Base-by-base conservation (phyloP, 2,329 filamentous ascomycete species). In the Calonectria montana region DNA sequence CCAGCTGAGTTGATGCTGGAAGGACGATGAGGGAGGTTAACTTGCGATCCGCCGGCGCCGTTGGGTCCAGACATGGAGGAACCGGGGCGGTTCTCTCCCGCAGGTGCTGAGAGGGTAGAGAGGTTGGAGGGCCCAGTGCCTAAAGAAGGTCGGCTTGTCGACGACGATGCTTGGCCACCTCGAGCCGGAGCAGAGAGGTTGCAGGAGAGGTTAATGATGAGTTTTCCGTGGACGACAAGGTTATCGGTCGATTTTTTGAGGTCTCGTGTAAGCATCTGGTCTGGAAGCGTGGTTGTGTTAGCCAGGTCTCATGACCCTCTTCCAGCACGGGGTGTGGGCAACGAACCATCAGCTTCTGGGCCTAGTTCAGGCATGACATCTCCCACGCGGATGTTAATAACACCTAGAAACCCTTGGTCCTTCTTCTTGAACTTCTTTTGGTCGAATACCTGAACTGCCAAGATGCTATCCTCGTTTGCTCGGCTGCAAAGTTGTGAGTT, bases 341-440 rank as follows among this genome's bases (percentile, higher is more conserved):
- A 87, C 89, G 81, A 89, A 98, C 97, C 96, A 87, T 98, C 97
- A 75, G 95, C 94, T 70, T 96, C 95, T 70, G 94, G 91, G 74
- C 94, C 93, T 76, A 99, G 87, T 82, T 98, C 96, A 31, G 82
- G 81, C 78, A 99, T 95, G 45, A 97, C 94, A 88, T 97, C 96
- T 79, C 97, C 97, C 77, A 99, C 93, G 71, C 96, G 93, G 79
- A 99, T 94, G 83, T 99, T 99, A 81, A 99, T 98, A 67, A 99
- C 97, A 70, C 97, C 97, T 8, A 99, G 89, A 82, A 99, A 99
- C 10, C 97, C 97, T 83, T 99, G 97, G 79, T 99, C 97, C 95
- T 98, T 99, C 91, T 99, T 99, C 89, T 99, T 99, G 87, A 99
- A 99, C 87, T 99, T 99, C 88, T 98, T 98, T 86, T 99, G 97